Evolutionary conservation across 1,284 basidiomycete genomes (phyloP).

Genomic region (Moesziomyces aphidis): DNA sequence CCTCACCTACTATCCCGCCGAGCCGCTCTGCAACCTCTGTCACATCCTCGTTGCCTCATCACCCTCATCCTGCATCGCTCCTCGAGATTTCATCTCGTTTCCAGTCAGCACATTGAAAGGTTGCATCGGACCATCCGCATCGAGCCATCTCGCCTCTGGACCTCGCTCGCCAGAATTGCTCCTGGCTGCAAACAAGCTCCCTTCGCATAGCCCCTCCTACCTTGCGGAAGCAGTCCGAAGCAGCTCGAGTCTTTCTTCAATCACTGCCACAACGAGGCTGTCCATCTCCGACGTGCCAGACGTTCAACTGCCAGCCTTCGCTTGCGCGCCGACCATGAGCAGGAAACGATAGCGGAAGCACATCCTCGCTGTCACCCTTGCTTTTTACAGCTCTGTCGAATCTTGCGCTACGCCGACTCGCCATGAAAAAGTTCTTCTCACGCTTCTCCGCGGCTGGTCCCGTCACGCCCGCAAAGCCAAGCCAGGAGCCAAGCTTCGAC

Average conservation of each 20-base stretch:
- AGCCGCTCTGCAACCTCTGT: neutral
- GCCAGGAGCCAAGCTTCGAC: constrained; percentile 10
- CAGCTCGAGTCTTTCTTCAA: neutral
- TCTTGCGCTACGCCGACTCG: neutral
- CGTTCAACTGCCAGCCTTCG: neutral
- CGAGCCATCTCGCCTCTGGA: neutral
- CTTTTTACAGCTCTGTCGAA: neutral
- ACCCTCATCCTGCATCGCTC: neutral
- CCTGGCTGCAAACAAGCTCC: neutral
- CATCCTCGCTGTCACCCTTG: neutral
- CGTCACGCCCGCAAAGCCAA: constrained; percentile 7
- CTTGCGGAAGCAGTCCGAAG: neutral
- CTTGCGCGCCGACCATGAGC: neutral
- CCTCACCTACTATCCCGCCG: neutral
- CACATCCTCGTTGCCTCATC: neutral
- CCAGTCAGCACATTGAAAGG: neutral
- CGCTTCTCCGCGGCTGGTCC: constrained; percentile 46
- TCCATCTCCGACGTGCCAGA: too few species aligned
- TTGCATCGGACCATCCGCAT: neutral
- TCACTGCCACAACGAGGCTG: neutral
- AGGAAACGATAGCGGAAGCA: neutral
- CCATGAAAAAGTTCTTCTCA: constrained; percentile 58
- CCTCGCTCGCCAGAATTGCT: neutral
- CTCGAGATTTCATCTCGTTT: neutral
- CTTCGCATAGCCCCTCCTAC: neutral